Evolutionary conservation across 441 rosid species (phyloP).

Genomic region (Erysimum pusillum): DNA sequence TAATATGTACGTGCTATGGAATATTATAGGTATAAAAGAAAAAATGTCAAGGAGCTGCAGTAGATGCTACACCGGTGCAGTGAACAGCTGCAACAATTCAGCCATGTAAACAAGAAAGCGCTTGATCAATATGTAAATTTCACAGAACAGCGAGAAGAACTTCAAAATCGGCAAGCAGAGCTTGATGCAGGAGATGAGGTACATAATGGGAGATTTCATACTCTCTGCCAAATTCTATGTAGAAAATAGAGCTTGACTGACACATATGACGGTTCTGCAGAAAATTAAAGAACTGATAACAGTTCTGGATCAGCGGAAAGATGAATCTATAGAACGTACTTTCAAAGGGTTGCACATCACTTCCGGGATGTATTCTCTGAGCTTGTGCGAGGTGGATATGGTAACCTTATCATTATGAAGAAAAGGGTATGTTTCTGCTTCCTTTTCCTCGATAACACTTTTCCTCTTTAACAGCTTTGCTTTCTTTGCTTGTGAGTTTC

Average conservation of each 20-base stretch:
- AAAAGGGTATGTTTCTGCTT: conserved; percentile 69
- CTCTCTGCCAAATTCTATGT: conserved; percentile 25
- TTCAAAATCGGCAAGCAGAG: conserved; percentile 96
- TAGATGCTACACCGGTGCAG: conserved; percentile 95
- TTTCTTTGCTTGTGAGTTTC: conserved; percentile 13
- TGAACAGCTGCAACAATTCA: conserved; percentile 92
- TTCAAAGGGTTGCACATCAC: conserved; percentile 94
- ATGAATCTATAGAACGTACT: conserved; percentile 97
- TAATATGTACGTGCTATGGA: conserved; percentile 29
- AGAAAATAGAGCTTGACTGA: conserved; percentile 16
- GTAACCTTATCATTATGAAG: conserved; percentile 93
- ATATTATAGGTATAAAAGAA: conserved; percentile 74
- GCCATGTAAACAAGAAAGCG: conserved; percentile 99
- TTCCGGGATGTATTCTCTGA: conserved; percentile 95
- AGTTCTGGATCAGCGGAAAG: conserved; percentile 94
- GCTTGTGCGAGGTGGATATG: conserved; percentile 97
- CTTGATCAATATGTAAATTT: conserved; percentile 96
- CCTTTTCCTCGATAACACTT: not conserved
- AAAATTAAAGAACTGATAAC: conserved; percentile 91
- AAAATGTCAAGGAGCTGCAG: conserved; percentile 84
- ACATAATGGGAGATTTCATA: conserved; percentile 35
- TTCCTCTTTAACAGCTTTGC: not conserved
- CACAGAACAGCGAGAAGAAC: conserved; percentile 98
- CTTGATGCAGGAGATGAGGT: conserved; percentile 99
- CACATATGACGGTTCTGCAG: conserved; percentile 53